Evolutionary conservation across 2,329 filamentous ascomycete genomes (phyloP).

Genomic region (Nigrospora osmanthi): DNA sequence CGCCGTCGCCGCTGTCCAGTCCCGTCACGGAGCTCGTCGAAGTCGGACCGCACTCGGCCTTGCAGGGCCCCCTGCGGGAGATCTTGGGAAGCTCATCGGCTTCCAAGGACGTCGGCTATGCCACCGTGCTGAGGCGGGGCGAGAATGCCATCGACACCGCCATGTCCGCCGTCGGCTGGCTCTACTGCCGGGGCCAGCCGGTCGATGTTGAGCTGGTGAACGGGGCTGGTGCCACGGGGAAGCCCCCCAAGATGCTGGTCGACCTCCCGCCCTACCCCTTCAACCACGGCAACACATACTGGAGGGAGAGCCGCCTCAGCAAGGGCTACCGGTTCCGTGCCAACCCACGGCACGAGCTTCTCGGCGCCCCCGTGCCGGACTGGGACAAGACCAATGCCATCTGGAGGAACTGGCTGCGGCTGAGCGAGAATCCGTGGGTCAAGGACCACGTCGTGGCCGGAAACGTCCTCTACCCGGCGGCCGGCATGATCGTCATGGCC

Average conservation of each 20-base stretch:
- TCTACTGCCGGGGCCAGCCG: conserved; percentile 10
- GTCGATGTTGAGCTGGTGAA: conserved; percentile 11
- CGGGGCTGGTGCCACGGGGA: conserved; percentile 5
- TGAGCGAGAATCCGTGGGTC: conserved; percentile 5
- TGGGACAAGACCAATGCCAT: neutral
- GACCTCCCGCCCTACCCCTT: conserved; percentile 5
- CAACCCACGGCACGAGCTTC: conserved; percentile 1
- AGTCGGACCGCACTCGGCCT: conserved; percentile 18
- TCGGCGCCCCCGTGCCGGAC: neutral
- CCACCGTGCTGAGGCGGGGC: conserved; percentile 8
- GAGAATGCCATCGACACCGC: conserved; percentile 8
- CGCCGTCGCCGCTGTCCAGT: conserved; percentile 13
- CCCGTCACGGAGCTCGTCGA: conserved; percentile 10
- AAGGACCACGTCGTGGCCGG: neutral
- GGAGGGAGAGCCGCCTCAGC: conserved; percentile 3
- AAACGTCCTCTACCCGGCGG: neutral
- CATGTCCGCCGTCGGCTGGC: conserved; percentile 9
- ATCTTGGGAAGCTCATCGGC: conserved; percentile 2
- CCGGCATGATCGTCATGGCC: neutral
- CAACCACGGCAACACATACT: conserved; percentile 4
- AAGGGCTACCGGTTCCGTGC: neutral
- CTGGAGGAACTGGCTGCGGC: neutral
- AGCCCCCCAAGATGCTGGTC: neutral
- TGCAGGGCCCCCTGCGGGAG: conserved; percentile 14
- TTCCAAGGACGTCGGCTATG: conserved; percentile 8